Base-by-base conservation (phyloP, 768 basidiomycete genomes). In the Boletus pseudo-olivaceus region DNA sequence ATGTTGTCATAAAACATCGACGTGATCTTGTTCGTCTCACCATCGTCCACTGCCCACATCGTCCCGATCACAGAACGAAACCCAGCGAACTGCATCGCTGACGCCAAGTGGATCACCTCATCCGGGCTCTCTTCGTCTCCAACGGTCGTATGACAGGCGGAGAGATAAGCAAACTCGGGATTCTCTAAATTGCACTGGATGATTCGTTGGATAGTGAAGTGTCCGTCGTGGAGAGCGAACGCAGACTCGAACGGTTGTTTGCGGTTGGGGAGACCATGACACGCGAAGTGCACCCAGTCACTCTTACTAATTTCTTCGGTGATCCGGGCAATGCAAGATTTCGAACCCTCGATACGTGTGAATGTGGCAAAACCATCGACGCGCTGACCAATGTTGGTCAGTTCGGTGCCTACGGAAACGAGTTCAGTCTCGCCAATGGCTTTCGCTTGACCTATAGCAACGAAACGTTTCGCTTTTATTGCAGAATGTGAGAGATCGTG, bases 221-320 rank as follows among this genome's bases (percentile, higher is more conserved):
- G 61, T 12, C 40, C 49, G 9, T 62, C 40, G 8, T 37, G 29
- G 20, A 62, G 41, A 9, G 56, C 60, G 15, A 62, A 62, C 2
- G 34, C 40, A 1, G 61, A 62, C 14, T 67, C 48, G 23, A 65
- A 60, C 2, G 67, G 63, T 4, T 54, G 44, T 11, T 5, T 27
- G 5, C 5, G 14, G 8, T 56, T 44, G 9, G 54, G 57, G 23
- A 42, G n/a, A 6, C 62, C 67, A 27, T 69, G 68, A 27, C 67
- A 69, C 0, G 66, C 62, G 17, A 69, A 51, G 29, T 69, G 68
- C 2, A 62, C 62, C 67, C 66, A 69, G 1, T 45, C 20, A 17
- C 20, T 29, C 32, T 41, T 40, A 8, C 38, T 3, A 3, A 53
- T 26, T 11, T 38, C 48, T 6, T 54, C 29, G 0, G 53, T 15